These are phyloP conservation scores for Pharus latifolius DNA, from an alignment of 176 grass and related monocot genomes.

Conservation along the genomic window DNA sequence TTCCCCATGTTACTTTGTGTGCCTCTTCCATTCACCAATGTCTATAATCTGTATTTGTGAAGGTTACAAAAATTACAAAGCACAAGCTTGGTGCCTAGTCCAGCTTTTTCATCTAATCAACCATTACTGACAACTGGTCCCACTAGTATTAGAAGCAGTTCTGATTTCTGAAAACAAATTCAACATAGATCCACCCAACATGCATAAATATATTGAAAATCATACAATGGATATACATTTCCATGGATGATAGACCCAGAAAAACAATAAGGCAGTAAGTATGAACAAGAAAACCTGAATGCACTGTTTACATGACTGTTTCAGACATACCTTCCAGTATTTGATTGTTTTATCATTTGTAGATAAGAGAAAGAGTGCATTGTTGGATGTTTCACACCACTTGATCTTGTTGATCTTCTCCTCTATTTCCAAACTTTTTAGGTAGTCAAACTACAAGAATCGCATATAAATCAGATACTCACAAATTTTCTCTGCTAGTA, in stretches of 20 bases:
- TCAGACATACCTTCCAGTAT: slow-evolving; percentile 77
- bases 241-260: background rate
- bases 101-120: background rate
- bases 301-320: background rate
- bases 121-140: background rate
- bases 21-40: no score
- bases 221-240: slow-evolving; percentile 6
- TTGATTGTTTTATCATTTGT: slow-evolving; percentile 96
- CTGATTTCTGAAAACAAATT: background rate
- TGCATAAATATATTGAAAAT: background rate
- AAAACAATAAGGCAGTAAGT: background rate
- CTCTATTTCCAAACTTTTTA: slow-evolving; percentile 98
- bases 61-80: background rate
- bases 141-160: background rate
- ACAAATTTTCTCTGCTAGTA: background rate
- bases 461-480: background rate
- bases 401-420: slow-evolving; percentile 93
- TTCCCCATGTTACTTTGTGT: no score
- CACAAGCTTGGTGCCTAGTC: no score
- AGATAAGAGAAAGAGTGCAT: slow-evolving; percentile 61
- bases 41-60: background rate
- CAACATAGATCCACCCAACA: background rate
- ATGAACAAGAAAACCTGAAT: background rate
- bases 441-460: slow-evolving; percentile 79
- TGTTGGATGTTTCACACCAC: slow-evolving; percentile 70